These are phyloP conservation scores for Lanzia echinophila DNA, from an alignment of 2,329 filamentous ascomycete genomes.

Conservation along the genomic window DNA sequence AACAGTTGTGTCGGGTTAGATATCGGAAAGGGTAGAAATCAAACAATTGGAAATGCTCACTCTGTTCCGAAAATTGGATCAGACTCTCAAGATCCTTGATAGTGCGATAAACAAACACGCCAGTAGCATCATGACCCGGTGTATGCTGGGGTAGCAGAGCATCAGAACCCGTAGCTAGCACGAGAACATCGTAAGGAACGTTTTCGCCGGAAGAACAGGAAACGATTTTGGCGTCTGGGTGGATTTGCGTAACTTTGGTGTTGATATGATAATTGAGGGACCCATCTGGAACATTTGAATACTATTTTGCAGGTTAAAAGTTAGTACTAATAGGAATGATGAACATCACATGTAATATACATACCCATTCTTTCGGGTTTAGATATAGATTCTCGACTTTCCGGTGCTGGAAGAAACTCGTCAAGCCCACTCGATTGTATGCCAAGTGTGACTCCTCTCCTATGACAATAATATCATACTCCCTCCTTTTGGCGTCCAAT, in stretches of 20 bases:
- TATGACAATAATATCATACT: conserved; percentile 78
- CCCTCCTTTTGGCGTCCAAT: conserved; percentile 64
- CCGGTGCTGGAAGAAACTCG: conserved; percentile 81
- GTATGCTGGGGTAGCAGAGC: conserved; percentile 63
- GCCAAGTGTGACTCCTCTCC: conserved; percentile 83
- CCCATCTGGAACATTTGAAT: conserved; percentile 41
- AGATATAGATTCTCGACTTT: conserved; percentile 83
- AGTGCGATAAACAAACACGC: conserved; percentile 84
- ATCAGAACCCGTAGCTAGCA: conserved; percentile 81
- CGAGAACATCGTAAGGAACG: conserved; percentile 71
- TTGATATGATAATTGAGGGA: conserved; percentile 71
- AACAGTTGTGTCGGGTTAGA: no score
- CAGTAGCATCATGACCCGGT: conserved; percentile 70
- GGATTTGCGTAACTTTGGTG: conserved; percentile 63
- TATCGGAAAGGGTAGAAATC: no score
- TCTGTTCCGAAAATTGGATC: conserved; percentile 62
- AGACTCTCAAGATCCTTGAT: conserved; percentile 74
- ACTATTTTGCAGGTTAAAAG: conserved; percentile 16
- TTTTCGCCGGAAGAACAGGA: conserved; percentile 62
- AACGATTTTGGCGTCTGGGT: conserved; percentile 58
- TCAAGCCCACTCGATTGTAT: conserved; percentile 86
- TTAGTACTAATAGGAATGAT: not conserved
- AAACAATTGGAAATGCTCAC: conserved; percentile 21
- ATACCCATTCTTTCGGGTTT: conserved; percentile 76
- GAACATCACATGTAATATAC: conserved; percentile 14